Evolutionary conservation across 2,329 filamentous ascomycete genomes (phyloP), one percentile per base, ranked within the genome.

Genomic region (Fusarium torreyae): DNA sequence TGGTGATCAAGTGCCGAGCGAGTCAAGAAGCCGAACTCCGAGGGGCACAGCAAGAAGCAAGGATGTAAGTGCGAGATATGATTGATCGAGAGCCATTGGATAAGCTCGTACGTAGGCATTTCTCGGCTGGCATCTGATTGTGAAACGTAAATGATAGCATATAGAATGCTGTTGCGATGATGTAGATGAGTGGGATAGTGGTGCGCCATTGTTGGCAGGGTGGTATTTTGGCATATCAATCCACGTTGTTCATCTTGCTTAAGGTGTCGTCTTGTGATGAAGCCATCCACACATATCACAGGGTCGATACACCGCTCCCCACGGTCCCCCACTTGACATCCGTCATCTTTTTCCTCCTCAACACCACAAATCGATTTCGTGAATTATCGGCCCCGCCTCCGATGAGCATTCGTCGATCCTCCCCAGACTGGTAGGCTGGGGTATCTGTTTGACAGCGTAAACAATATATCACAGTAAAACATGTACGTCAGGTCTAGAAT

Each of bases 221-320:
- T 63, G 24, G 66, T 55, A 63, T 54, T 68, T 49, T 53, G 26
- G 10, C 45, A 51, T 70, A 39, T 49, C 24, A 58, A 57, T 44
- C 71, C 53, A 58, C 64, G 66, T 71, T 67, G 53, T 51, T 57
- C 52, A 52, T 51, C 57, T 57, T 60, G 59, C 39, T 51, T 54
- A 58, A 50, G 43, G 52, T 63, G 49, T 57, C 38, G 55, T 65
- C 63, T 59, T 51, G 51, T 54, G 40, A 64, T 71, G 62, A 71
- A 56, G 68, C 69, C 57, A 71, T 70, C 58, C 69, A 69, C 45
- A 72, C 64, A 70, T 56, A 63, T 63, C 49, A 26, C 26, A 61
- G 52, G 28, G 45, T 55, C 49, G 42, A 68, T 66, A 73, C 72
- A 74, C 72, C 72, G 72, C 72, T 73, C 70, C 70, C 68, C 72